Conservation (phyloP, 371 early-diverging fungal species). For the Zopfochytrium polystomum region DNA sequence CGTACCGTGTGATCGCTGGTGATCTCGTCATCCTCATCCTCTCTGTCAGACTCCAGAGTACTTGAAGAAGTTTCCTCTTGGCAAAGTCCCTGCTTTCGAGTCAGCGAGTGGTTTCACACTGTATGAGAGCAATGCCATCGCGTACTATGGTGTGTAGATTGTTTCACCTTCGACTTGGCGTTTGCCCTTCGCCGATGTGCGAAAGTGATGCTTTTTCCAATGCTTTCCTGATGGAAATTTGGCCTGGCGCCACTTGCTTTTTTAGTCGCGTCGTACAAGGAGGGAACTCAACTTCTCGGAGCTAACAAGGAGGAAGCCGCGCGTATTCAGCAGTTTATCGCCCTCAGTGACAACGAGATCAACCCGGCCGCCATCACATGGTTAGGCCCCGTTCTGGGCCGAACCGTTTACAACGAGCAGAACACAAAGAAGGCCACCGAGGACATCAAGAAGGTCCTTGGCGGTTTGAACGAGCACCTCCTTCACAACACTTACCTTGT, state of each 20-base stretch:
- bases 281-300: conserved; percentile 62
- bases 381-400: conserved; percentile 69
- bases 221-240: too few species aligned
- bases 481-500: conserved; percentile 83
- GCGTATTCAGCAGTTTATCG: conserved; percentile 72
- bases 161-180: not conserved
- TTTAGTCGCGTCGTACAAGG: conserved; percentile 64
- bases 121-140: conserved; percentile 83
- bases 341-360: conserved; percentile 71
- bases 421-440: conserved; percentile 64
- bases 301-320: conserved; percentile 67
- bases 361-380: conserved; percentile 51
- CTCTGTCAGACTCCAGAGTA: conserved; percentile 61
- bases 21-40: too few species aligned
- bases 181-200: too few species aligned
- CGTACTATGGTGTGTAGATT: conserved; percentile 67
- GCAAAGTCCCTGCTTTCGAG: conserved; percentile 82
- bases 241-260: too few species aligned
- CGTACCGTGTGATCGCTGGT: not conserved
- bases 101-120: conserved; percentile 66
- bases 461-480: conserved; percentile 69
- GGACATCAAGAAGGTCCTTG: conserved; percentile 60
- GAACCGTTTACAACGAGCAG: conserved; percentile 63
- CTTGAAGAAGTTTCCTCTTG: conserved; percentile 78
- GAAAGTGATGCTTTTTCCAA: too few species aligned